Percentiles rank a stretch among this genome's conserved stretches.
These are phyloP conservation scores for Coprinopsis sp. DNA, from an alignment of 768 basidiomycete species.

Conservation along the genomic window DNA sequence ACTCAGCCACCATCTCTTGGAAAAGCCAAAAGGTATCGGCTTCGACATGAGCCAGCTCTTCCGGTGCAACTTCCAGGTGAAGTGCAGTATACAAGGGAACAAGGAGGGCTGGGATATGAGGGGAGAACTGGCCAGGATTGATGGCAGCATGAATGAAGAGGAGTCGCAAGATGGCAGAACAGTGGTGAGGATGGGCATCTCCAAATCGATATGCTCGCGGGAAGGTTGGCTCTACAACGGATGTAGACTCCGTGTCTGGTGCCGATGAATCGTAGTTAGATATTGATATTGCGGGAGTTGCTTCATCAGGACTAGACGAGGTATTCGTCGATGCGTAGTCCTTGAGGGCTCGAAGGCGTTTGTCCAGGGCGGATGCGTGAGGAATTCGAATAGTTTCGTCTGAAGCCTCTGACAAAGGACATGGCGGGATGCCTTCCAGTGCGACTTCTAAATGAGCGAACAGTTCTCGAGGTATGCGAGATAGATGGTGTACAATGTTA, in stretches of 20 bases:
- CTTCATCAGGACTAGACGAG: constrained; percentile 20
- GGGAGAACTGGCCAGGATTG: constrained; percentile 68
- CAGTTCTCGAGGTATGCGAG: constrained; percentile 46
- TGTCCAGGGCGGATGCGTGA: constrained; percentile 50
- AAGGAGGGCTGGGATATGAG: constrained; percentile 63
- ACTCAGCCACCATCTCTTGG: constrained; percentile 67
- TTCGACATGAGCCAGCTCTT: constrained; percentile 63
- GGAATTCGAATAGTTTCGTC: constrained; percentile 42
- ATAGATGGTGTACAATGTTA: constrained; percentile 50
- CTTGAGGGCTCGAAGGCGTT: constrained; percentile 32
- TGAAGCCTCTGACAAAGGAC: constrained; percentile 48
- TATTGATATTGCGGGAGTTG: constrained; percentile 33
- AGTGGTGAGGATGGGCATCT: constrained; percentile 53
- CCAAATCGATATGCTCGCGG: constrained; percentile 39
- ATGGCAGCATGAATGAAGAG: constrained; percentile 67
- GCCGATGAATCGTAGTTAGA: constrained; percentile 30
- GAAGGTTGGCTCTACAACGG: constrained; percentile 34
- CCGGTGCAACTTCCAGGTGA: constrained; percentile 53
- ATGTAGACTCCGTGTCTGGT: constrained; percentile 21
- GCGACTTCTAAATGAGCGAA: constrained; percentile 49
- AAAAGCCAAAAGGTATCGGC: constrained; percentile 84
- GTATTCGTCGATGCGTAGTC: constrained; percentile 12
- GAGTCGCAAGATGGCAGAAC: constrained; percentile 61
- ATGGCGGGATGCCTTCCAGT: constrained; percentile 38
- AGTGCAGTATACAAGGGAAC: constrained; percentile 65